These are phyloP conservation scores for Hypoxylon crocopeplum DNA, from an alignment of 495 filamentous ascomycete genomes.

Conservation along the genomic window DNA sequence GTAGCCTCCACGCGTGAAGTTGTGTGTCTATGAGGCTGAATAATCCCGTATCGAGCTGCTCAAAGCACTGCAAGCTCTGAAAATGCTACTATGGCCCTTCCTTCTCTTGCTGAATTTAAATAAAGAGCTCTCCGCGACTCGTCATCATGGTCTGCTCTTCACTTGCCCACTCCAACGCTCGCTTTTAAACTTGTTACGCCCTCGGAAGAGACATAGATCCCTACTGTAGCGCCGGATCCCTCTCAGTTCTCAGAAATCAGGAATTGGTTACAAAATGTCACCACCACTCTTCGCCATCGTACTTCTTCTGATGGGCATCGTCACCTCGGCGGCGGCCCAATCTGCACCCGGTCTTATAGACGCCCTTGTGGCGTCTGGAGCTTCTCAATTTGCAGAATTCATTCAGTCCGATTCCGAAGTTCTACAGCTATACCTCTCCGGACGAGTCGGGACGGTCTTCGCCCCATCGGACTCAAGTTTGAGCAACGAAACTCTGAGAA, in stretches of 20 bases:
- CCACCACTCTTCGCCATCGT: background rate
- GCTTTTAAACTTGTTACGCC: background rate
- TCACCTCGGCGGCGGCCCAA: background rate
- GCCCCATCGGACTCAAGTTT: slow-evolving; percentile 35
- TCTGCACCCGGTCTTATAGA: slow-evolving; percentile 19
- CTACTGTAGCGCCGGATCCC: background rate
- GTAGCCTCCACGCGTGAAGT: background rate
- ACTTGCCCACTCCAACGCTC: background rate
- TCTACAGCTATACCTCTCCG: slow-evolving; percentile 37
- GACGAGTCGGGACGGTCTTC: slow-evolving; percentile 41
- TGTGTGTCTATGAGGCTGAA: background rate
- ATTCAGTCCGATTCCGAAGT: slow-evolving; percentile 39
- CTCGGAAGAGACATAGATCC: too few species aligned
- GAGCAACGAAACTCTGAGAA: background rate
- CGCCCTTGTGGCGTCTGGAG: slow-evolving; percentile 31
- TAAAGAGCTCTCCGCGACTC: background rate
- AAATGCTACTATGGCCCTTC: background rate
- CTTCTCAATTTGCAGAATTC: slow-evolving; percentile 39
- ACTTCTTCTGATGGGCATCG: slow-evolving; percentile 10
- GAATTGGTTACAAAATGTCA: slow-evolving; percentile 11
- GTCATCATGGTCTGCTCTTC: background rate
- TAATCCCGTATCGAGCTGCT: background rate
- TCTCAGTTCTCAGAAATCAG: background rate
- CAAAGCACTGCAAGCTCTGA: background rate
- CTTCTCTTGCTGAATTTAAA: slow-evolving; percentile 7